phyloP scores from a whole-genome alignment of 192 early-diverging fungal species.

The Coemansia sp. region DNA sequence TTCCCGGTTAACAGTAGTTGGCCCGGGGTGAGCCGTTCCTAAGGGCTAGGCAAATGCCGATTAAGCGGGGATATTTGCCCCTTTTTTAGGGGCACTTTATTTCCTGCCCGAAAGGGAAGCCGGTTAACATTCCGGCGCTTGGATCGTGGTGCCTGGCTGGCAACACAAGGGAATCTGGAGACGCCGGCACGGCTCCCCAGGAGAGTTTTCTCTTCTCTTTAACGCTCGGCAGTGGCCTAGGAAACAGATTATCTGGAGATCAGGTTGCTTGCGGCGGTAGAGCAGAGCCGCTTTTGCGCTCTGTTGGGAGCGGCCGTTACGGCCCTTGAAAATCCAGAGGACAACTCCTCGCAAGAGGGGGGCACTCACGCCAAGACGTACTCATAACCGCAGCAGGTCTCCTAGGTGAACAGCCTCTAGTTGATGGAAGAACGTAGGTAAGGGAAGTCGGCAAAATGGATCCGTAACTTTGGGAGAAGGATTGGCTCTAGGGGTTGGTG shows the following conservation, averaged over 20 bases:
- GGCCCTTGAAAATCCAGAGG: constrained; percentile 76
- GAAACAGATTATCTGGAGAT: constrained; percentile 69
- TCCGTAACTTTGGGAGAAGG: constrained; percentile 82
- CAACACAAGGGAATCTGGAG: constrained; percentile 70
- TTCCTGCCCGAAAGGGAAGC: constrained; percentile 67
- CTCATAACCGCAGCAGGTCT: constrained; percentile 79
- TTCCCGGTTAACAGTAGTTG: constrained; percentile 73
- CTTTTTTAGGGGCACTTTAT: constrained; percentile 3
- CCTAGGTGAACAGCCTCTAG: constrained; percentile 81
- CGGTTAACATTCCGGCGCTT: constrained; percentile 78
- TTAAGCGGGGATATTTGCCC: no score
- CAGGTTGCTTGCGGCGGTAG: constrained; percentile 45
- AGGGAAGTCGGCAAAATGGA: constrained; percentile 84
- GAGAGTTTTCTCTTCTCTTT: constrained; percentile 80
- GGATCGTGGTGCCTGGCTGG: constrained; percentile 64
- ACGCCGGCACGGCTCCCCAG: constrained; percentile 62
- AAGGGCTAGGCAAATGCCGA: constrained; percentile 65
- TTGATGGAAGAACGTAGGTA: constrained; percentile 85
- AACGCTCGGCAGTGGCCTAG: constrained; percentile 56
- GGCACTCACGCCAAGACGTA: constrained; percentile 64
- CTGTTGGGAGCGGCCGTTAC: constrained; percentile 63
- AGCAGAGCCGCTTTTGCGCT: constrained; percentile 46
- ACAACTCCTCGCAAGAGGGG: constrained; percentile 53
- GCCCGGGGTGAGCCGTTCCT: constrained; percentile 78
- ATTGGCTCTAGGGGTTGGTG: constrained; percentile 78